Evolutionary conservation across 2,329 filamentous ascomycete genomes (phyloP), one percentile per base, ranked within the genome.

Genomic region (Fusarium musae): DNA sequence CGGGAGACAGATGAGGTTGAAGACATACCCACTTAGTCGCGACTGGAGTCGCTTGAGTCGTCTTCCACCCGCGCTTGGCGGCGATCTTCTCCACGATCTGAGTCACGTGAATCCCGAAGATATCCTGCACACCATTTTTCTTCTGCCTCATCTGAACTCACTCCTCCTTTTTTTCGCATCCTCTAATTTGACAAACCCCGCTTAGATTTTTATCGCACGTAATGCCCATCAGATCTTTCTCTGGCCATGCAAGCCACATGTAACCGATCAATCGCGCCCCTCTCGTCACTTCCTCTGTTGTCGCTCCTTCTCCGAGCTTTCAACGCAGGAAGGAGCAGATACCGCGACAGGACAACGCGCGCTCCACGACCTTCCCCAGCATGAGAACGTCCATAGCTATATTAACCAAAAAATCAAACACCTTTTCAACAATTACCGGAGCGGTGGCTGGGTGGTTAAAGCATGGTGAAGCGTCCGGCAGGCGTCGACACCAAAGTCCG

Each of bases 361-460:
- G 0, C 34, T 17, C 62, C 28, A 23, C 13, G 13, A 32, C 53
- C 40, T 67, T 60, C 53, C 62, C 13, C n/a, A 28, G 3, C 3
- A 32, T 39, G 12, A 17, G 15, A 21, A 15, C 10, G 0, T 10
- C 30, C 9, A 42, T 21, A 59, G 3, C 12, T 17, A 28, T 66
- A 23, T 66, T 30, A 66, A 9, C 43, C 12, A n/a, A 47, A 47
- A 60, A 16, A 6, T 7, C 19, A 26, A 6, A 6, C 11, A 23
- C 13, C 5, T 10, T 19, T 10, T 9, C 28, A 47, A 47, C 62
- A 54, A 66, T 32, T 37, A 46, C 39, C 10, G n/a, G 26, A 40
- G 63, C 40, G 63, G 54, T 67, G n/a, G 47, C 63, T 37, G 30
- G 47, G 42, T 67, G 63, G 52, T 60, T 60, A 60, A 66, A 17